phyloP scores from a whole-genome alignment of 2,329 filamentous ascomycete genomes.

The Pyricularia grisea region DNA sequence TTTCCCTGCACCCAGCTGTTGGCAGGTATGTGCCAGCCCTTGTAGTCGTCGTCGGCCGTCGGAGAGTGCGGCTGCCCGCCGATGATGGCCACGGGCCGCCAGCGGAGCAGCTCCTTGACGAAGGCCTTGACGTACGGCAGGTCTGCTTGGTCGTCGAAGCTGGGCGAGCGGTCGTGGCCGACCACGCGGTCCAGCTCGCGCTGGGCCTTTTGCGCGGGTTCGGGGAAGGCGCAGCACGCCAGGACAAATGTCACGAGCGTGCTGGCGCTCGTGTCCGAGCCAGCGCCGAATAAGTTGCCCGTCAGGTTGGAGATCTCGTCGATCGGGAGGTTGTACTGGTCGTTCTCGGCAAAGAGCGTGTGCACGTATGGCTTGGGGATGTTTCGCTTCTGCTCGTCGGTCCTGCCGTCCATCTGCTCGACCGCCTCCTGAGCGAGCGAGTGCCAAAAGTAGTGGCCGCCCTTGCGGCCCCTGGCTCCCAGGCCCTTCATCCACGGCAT shows the following conservation, averaged over 20 bases:
- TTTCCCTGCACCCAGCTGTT: conserved; percentile 40
- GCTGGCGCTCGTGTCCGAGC: conserved; percentile 37
- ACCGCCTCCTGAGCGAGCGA: conserved; percentile 39
- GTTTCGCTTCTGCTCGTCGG: conserved; percentile 12
- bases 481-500: conserved; percentile 42
- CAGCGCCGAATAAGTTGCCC: conserved; percentile 37
- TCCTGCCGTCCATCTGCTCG: conserved; percentile 23
- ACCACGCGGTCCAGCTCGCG: conserved; percentile 42
- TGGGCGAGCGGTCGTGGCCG: conserved; percentile 34
- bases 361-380: conserved; percentile 29
- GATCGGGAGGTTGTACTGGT: conserved; percentile 33
- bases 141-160: conserved; percentile 33
- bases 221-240: conserved; percentile 38
- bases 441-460: conserved; percentile 41
- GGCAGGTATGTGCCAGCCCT: conserved; percentile 38
- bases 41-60: conserved; percentile 35
- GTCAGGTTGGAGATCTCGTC: conserved; percentile 35
- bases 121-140: conserved; percentile 44
- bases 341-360: conserved; percentile 34
- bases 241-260: conserved; percentile 37
- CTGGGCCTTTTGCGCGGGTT: conserved; percentile 36
- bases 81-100: conserved; percentile 44
- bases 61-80: conserved; percentile 39
- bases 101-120: conserved; percentile 46
- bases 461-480: conserved; percentile 27